Evolutionary conservation across 2,329 filamentous ascomycete species (phyloP), one percentile per base, ranked within the genome.

Genomic region (Paramyrothecium sp.): DNA sequence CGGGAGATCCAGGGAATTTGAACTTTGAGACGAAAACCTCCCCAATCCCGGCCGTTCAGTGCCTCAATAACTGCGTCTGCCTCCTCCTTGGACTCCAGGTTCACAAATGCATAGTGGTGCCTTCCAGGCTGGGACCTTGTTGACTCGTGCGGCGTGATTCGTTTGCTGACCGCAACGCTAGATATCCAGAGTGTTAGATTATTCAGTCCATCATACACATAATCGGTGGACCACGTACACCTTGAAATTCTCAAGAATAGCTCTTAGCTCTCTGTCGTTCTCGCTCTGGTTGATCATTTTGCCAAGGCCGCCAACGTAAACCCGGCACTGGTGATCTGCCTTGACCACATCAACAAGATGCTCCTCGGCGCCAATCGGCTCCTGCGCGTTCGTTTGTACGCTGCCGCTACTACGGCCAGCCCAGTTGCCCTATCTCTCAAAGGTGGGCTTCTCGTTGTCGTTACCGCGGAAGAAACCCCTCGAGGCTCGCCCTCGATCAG

Each of bases 41-140:
- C 5, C 26, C 26, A 30, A 30, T 4, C 26, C 26, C 26, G 26
- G 3, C 67, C 68, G 20, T 69, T 58, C 1, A 72, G 62, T 1
- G 61, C 49, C 26, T 61, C 64, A 2, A 83, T 75, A 21, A 84
- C 86, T 11, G 71, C 70, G 34, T 78, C 69, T 0, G 83, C 84
- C 60, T 88, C 81, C 54, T 85, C 79, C 1, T 73, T 67, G 7
- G 77, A 82, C 51, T 73, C 75, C 56, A 89, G 80, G 63, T 89
- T 85, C n/a, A 89, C 83, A 58, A 89, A 89, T 63, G 84, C 84
- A 69, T 85, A 89, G 71, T 88, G 82, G 65, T 85, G 79, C 60
- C 84, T 80, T 30, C 83, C 84, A 0, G 77, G 73, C 46, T 76
- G 75, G n/a, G 74, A 69, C 23, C 73, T 75, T 57, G 78, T 87